Evolutionary conservation across 148 eudicot genomes (phyloP), one percentile per base, ranked within the genome.

Genomic region (Camellia japonica): DNA sequence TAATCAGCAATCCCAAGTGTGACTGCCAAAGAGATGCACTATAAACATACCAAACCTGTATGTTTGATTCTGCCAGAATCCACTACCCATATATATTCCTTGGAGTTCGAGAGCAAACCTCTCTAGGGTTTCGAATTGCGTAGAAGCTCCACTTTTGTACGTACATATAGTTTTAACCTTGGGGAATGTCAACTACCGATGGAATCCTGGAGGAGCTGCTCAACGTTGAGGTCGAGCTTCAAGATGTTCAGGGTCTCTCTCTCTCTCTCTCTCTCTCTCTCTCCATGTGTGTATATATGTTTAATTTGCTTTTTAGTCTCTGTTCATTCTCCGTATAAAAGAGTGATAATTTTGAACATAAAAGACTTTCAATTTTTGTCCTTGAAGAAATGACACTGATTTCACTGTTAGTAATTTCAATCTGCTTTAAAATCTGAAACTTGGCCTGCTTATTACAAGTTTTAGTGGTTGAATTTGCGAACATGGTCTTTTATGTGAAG

Each of bases 191-290:
- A 4, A 80, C 76, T 44, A 85, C 87, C 8, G 86, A 83, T 73
- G 93, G 80, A 65, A 60, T 93, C 51, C 58, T 93, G 79, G 89
- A 80, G 78, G 94, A 93, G 71, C 87, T 93, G 68, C 76, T 89
- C 56, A 86, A 63, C 80, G 97, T 93, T 12, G 97, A 91, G 77
- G 84, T 85, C 19, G 88, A 93, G 88, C 91, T 93, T 81, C 90
- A 90, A 88, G 92, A 91, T 77, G 97, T 91, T 51, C 92, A 93
- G 84, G 93, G 97, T 93, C 60, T 43, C 11, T 16, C n/a, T n/a
- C 42, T 13, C 23, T 8, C 56, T 46, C 51, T 68, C 67, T 65
- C 3, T 15, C 7, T 44, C 1, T 16, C 15, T 44, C 1, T 16
- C 15, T 20, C 47, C 19, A 13, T 7, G 47, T 30, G 2, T 20